Base-by-base conservation (phyloP, 768 basidiomycete species). In the Mycena vulgaris region DNA sequence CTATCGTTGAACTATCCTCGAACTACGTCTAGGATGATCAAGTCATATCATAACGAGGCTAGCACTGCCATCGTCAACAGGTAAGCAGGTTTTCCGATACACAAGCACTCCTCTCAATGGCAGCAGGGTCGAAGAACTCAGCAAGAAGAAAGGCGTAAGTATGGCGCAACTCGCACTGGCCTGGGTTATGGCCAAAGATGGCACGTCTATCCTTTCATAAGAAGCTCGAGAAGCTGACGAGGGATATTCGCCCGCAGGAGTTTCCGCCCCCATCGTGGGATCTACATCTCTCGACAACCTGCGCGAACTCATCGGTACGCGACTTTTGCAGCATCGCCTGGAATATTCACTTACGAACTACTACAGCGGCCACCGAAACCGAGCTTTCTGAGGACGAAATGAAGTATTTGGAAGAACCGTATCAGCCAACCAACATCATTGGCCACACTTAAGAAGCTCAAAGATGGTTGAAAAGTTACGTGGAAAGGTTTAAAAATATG, bases 161-260 rank as follows among this genome's bases (percentile, higher is more conserved):
- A 92, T 92, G 91, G 88, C 89, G 0, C 88, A 89, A 68, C 78
- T 90, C 8, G 81, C 88, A 4, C 70, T 89, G 28, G 87, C 89
- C 16, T 91, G 89, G 90, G 78, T 81, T 3, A 70, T 88, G 59
- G 74, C 82, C 4, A 84, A 84, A 70, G 79, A 83, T 21, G 82
- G n/a, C n/a, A n/a, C n/a, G n/a, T n/a, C n/a, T n/a, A n/a, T n/a
- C n/a, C n/a, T n/a, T n/a, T n/a, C n/a, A n/a, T n/a, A n/a, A n/a
- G n/a, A n/a, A n/a, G n/a, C n/a, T n/a, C n/a, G n/a, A n/a, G n/a
- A n/a, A n/a, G n/a, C n/a, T n/a, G n/a, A n/a, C n/a, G n/a, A n/a
- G n/a, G n/a, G n/a, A n/a, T n/a, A n/a, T n/a, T n/a, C n/a, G n/a
- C n/a, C n/a, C n/a, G n/a, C n/a, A n/a, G n/a, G 79, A 30, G 85